Percentiles rank a stretch among this genome's conserved stretches.
Evolutionary conservation across 257 asterid species (phyloP).

Genomic region (Penstemon barbatus): DNA sequence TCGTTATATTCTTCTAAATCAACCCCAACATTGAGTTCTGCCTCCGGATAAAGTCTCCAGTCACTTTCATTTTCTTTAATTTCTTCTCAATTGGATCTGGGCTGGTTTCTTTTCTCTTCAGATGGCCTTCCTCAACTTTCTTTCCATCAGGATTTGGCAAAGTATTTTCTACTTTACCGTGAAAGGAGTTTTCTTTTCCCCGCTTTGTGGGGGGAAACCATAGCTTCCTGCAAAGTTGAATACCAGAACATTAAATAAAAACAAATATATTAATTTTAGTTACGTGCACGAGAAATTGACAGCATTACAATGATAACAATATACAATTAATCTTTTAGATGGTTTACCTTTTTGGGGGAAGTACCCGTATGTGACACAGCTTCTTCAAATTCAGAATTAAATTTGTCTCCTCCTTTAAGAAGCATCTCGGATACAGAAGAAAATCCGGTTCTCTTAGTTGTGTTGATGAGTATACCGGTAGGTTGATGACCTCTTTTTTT

Average conservation of each 20-base stretch:
- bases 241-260: constrained; percentile 28
- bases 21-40: not conserved
- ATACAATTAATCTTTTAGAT: constrained; percentile 22
- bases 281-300: not conserved
- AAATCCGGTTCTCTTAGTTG: constrained; percentile 74
- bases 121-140: constrained; percentile 37
- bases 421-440: constrained; percentile 69
- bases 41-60: constrained; percentile 12
- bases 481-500: constrained; percentile 68
- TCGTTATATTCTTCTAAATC: constrained; percentile 29
- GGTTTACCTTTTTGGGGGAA: constrained; percentile 42
- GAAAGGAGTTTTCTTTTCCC: constrained; percentile 58
- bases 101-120: constrained; percentile 24
- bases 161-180: constrained; percentile 43
- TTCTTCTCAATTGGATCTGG: constrained; percentile 29
- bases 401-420: constrained; percentile 29
- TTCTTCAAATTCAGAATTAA: not conserved
- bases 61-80: constrained; percentile 36
- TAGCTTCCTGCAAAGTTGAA: constrained; percentile 43
- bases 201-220: constrained; percentile 41
- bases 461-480: constrained; percentile 63
- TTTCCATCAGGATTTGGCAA: constrained; percentile 29
- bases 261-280: not conserved
- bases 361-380: constrained; percentile 7
- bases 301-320: constrained; percentile 5